Conservation (phyloP, 1,139 yeast genomes). For the Pichia kudriavzevii region DNA sequence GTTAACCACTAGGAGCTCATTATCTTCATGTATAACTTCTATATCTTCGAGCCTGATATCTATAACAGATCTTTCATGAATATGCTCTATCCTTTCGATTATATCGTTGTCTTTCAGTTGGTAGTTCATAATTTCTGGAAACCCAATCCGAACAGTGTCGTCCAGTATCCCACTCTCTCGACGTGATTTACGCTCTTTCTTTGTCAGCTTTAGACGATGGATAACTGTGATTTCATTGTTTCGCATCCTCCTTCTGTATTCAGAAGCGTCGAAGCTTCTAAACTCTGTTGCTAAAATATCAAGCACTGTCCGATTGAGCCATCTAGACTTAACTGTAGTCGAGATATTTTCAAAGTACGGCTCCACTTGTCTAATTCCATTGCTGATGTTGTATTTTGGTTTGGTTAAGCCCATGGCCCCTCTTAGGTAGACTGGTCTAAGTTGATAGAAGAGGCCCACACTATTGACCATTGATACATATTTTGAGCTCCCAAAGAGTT, state of each 20-base stretch:
- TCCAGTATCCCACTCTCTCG: neutral
- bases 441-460: no score
- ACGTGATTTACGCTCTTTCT: conserved; percentile 10
- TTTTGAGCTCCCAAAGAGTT: no score
- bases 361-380: conserved; percentile 38
- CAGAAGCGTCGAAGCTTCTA: conserved; percentile 19
- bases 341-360: conserved; percentile 38
- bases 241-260: conserved; percentile 19
- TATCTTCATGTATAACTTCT: conserved; percentile 41
- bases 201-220: conserved; percentile 7
- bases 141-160: conserved; percentile 1
- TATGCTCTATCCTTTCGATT: conserved; percentile 41
- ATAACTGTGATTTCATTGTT: conserved; percentile 16
- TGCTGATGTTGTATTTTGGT: conserved; percentile 28
- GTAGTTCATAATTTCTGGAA: conserved; percentile 16
- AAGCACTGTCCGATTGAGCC: conserved; percentile 39
- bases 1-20: conserved; percentile 49
- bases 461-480: no score
- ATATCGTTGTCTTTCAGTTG: conserved; percentile 41
- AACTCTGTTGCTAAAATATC: conserved; percentile 41
- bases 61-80: conserved; percentile 51
- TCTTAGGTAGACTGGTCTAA: no score
- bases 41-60: conserved; percentile 21
- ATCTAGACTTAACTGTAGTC: conserved; percentile 42
- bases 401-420: no score